Percentiles rank a stretch among this genome's conserved stretches.
Evolutionary conservation across 768 basidiomycete species (phyloP).

Genomic region (Rhodotorula graminis): DNA sequence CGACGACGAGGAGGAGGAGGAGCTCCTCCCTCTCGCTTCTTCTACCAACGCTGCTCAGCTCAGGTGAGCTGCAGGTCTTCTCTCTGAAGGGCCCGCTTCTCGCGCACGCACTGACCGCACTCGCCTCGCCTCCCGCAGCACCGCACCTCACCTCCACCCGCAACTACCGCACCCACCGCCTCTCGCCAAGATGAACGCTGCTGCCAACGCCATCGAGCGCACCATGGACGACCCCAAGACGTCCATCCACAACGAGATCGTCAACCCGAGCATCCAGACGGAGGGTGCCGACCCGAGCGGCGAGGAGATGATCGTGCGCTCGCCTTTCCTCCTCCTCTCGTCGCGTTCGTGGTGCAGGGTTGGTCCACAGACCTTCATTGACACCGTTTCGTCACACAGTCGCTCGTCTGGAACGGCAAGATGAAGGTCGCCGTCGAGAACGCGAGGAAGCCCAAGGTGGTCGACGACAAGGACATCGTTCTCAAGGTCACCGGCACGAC

Average conservation of each 20-base stretch:
- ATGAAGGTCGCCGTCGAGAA: conserved; percentile 18
- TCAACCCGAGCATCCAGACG: conserved; percentile 8
- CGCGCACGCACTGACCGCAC: too few relatives aligned
- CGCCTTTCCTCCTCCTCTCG: neutral
- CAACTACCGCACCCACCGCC: neutral
- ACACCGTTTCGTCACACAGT: neutral
- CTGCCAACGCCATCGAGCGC: conserved; percentile 14
- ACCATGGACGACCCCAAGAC: neutral
- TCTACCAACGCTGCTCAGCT: too few relatives aligned
- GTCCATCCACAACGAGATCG: neutral
- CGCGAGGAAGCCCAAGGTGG: conserved; percentile 51
- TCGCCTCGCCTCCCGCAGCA: neutral
- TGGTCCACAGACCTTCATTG: too few relatives aligned
- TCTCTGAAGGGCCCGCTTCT: too few relatives aligned
- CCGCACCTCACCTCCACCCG: neutral
- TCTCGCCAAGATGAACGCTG: conserved; percentile 23
- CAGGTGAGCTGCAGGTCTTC: too few relatives aligned
- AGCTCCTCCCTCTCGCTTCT: too few relatives aligned
- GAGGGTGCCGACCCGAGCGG: conserved; percentile 24
- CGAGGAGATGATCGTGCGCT: conserved; percentile 31
- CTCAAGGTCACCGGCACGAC: conserved; percentile 71
- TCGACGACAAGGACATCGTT: conserved; percentile 69
- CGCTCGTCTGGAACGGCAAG: conserved; percentile 27
- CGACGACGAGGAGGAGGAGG: too few relatives aligned
- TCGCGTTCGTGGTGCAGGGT: too few relatives aligned